phyloP scores from a whole-genome alignment of 371 early-diverging fungal species.

The Mortierella sp. region DNA sequence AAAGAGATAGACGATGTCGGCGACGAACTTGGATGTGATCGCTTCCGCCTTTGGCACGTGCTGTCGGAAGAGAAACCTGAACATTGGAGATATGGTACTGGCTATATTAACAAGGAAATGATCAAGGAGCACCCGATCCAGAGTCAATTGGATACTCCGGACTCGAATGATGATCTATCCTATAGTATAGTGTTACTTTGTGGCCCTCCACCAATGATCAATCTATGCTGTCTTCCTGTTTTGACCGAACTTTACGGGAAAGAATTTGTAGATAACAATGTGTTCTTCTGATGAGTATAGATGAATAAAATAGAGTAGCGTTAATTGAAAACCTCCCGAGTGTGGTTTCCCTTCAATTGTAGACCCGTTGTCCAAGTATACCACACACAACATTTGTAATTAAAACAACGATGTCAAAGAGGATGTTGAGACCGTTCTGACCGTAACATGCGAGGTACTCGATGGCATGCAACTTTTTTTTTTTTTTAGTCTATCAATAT shows the following conservation, averaged over 20 bases:
- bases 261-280: conserved; percentile 48
- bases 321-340: neutral
- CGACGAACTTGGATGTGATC: conserved; percentile 36
- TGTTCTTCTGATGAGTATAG: conserved; percentile 39
- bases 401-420: neutral
- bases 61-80: conserved; percentile 43
- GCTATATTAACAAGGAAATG: conserved; percentile 46
- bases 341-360: neutral
- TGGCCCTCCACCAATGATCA: conserved; percentile 67
- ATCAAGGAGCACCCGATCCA: conserved; percentile 45
- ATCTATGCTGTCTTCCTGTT: conserved; percentile 57
- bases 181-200: conserved; percentile 58
- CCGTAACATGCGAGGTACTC: neutral
- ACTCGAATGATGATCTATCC: conserved; percentile 13
- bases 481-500: too few relatives aligned
- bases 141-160: conserved; percentile 7
- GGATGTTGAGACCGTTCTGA: neutral
- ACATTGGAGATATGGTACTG: conserved; percentile 56
- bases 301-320: neutral
- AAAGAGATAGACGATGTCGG: conserved; percentile 28
- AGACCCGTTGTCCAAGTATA: neutral
- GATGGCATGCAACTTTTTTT: neutral
- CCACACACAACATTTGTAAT: neutral
- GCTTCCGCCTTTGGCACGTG: conserved; percentile 58
- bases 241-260: conserved; percentile 47